Evolutionary conservation across 331 rosid genomes (phyloP).

Genomic region (Phaseolus coccineus): DNA sequence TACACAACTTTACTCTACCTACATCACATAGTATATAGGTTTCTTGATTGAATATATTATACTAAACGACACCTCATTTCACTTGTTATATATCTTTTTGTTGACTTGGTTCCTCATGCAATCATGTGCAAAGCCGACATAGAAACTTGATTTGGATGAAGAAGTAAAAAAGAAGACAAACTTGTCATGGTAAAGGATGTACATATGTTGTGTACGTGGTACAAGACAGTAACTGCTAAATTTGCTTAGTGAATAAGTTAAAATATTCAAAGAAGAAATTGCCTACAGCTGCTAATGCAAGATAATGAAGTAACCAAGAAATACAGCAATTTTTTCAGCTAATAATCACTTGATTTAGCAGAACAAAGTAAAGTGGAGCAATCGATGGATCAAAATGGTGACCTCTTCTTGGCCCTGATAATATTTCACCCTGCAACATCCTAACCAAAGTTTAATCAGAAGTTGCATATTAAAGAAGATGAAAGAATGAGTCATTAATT

Average conservation of each 20-base stretch:
- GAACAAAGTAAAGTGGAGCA: too few species aligned
- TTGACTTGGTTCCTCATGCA: background rate
- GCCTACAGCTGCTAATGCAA: background rate
- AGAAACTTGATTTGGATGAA: background rate
- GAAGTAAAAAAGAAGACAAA: background rate
- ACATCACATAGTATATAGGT: background rate
- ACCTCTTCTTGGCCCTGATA: background rate
- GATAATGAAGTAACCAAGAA: background rate
- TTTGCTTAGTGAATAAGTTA: too few species aligned
- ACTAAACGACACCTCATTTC: background rate
- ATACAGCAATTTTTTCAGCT: too few species aligned
- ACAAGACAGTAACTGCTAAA: background rate
- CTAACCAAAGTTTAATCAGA: background rate
- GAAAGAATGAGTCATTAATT: constrained; percentile 3
- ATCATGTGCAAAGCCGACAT: background rate
- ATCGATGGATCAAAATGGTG: too few species aligned
- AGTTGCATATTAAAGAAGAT: background rate
- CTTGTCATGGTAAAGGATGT: background rate
- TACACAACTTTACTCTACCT: background rate
- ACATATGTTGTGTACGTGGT: background rate
- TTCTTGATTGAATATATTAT: background rate
- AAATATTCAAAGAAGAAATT: background rate
- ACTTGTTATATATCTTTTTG: background rate
- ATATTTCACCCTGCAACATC: background rate
- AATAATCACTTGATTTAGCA: too few species aligned